Percentiles rank a stretch among this genome's conserved stretches.
phyloP scores from a whole-genome alignment of 768 basidiomycete species.

The Suillus americanus region DNA sequence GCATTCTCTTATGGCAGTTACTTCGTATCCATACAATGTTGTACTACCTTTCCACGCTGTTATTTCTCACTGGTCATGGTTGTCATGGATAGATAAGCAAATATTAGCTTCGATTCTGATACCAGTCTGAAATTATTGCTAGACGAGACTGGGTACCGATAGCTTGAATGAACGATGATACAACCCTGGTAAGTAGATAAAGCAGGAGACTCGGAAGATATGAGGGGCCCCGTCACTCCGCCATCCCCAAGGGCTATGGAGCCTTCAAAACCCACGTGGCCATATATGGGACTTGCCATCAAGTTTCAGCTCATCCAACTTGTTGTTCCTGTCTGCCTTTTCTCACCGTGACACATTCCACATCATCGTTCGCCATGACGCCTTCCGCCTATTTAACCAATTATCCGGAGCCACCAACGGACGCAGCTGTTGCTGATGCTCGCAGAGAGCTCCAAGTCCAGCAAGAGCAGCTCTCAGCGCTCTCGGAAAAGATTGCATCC shows the following conservation, averaged over 20 bases:
- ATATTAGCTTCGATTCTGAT: neutral
- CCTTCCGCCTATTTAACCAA: constrained; percentile 18
- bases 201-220: neutral
- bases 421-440: constrained; percentile 51
- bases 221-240: constrained; percentile 2
- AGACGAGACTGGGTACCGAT: neutral
- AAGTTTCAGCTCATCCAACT: constrained; percentile 8
- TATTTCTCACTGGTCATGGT: neutral
- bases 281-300: constrained; percentile 23
- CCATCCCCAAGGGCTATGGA: constrained; percentile 1
- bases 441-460: constrained; percentile 41
- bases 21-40: constrained; percentile 27
- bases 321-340: constrained; percentile 13
- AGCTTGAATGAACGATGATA: neutral
- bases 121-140: neutral
- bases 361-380: constrained; percentile 12
- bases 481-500: constrained; percentile 47
- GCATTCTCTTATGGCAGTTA: neutral
- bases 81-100: constrained; percentile 1
- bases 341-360: constrained; percentile 6
- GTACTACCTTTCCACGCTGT: constrained; percentile 20
- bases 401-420: constrained; percentile 62
- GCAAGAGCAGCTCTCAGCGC: constrained; percentile 23
- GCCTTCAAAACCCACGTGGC: constrained; percentile 21
- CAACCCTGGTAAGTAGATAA: neutral